phyloP scores from a whole-genome alignment of 2,329 filamentous ascomycete genomes.

The Septoria petroselini region DNA sequence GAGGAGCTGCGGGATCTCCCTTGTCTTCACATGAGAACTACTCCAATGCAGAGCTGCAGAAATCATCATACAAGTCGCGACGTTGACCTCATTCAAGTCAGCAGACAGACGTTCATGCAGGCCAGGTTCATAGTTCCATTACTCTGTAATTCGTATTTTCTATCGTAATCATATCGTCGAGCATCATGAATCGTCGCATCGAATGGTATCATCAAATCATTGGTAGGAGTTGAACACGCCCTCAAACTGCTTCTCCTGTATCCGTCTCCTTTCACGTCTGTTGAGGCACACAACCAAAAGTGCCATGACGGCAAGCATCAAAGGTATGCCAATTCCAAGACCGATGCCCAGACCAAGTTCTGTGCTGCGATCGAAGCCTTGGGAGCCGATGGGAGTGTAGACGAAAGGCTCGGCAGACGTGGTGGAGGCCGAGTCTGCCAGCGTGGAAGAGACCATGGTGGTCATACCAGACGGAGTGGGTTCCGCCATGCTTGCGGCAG shows the following conservation, averaged over 20 bases:
- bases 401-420: conserved; percentile 4
- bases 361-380: conserved; percentile 4
- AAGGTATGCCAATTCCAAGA: conserved; percentile 12
- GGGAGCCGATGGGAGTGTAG: conserved; percentile 1
- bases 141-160: conserved; percentile 3
- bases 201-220: background rate
- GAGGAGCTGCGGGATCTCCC: too few species aligned
- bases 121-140: background rate
- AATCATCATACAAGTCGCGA: too few species aligned
- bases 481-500: conserved; percentile 1
- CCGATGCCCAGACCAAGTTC: conserved; percentile 14
- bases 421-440: conserved; percentile 3
- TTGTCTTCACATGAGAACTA: too few species aligned
- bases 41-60: too few species aligned
- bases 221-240: conserved; percentile 6
- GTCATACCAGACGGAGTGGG: conserved; percentile 3
- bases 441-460: background rate
- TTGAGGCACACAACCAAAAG: conserved; percentile 2
- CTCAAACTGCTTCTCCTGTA: conserved; percentile 8
- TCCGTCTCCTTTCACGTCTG: conserved; percentile 2
- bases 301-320: conserved; percentile 3
- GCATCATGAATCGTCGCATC: conserved; percentile 5
- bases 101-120: too few species aligned
- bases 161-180: conserved; percentile 1
- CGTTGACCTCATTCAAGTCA: background rate